phyloP scores from a whole-genome alignment of 1,139 yeast genomes.

The Hanseniaspora gamundiae region DNA sequence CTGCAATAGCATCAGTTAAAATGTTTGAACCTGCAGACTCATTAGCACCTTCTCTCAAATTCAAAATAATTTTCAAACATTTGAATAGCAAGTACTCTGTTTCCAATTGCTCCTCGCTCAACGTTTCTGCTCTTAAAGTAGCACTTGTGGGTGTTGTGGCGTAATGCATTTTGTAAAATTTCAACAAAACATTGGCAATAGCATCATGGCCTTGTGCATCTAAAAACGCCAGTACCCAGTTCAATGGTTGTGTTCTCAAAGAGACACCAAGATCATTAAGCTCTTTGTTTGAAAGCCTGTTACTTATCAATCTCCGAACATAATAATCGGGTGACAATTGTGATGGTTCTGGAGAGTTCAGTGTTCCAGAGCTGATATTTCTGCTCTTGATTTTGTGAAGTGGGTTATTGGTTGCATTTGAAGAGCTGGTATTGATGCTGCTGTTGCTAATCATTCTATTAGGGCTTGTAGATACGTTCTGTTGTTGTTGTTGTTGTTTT shows the following conservation, averaged over 20 bases:
- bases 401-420: neutral
- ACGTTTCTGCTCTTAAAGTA: slow-evolving; percentile 19
- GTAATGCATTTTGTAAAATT: slow-evolving; percentile 12
- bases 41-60: slow-evolving; percentile 43
- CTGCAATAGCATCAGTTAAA: slow-evolving; percentile 46
- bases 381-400: slow-evolving; percentile 2
- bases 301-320: slow-evolving; percentile 62
- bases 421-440: slow-evolving; percentile 1
- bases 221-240: slow-evolving; percentile 77
- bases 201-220: slow-evolving; percentile 86
- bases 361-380: slow-evolving; percentile 4
- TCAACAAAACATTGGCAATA: slow-evolving; percentile 46
- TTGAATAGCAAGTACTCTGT: slow-evolving; percentile 48
- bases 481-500: neutral
- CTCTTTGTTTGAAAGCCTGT: slow-evolving; percentile 56
- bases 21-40: slow-evolving; percentile 39
- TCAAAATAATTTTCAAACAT: slow-evolving; percentile 51
- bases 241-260: slow-evolving; percentile 79
- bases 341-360: slow-evolving; percentile 10
- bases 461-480: neutral
- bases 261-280: slow-evolving; percentile 83
- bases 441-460: neutral
- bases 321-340: slow-evolving; percentile 57
- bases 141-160: slow-evolving; percentile 19
- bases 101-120: slow-evolving; percentile 31